phyloP scores from a whole-genome alignment of 371 early-diverging fungal species.

The Haplosporangium sp. region DNA sequence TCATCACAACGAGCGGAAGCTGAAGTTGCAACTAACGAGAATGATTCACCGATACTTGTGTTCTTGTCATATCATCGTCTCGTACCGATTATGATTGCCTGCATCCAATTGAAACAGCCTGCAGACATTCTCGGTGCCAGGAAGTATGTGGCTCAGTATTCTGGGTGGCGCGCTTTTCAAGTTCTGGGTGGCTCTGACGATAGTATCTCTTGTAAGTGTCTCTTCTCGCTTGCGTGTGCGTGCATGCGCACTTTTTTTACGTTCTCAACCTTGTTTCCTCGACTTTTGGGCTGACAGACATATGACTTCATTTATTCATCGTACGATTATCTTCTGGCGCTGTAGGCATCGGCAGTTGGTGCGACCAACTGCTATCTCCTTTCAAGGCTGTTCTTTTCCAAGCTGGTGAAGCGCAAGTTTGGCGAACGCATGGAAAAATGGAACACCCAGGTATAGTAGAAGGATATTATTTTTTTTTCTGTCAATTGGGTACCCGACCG shows the following conservation, averaged over 20 bases:
- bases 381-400: slow-evolving; percentile 66
- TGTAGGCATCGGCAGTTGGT: slow-evolving; percentile 64
- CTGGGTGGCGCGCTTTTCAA: slow-evolving; percentile 72
- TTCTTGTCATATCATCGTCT: background rate
- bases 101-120: slow-evolving; percentile 53
- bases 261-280: background rate
- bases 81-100: too few species aligned
- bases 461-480: background rate
- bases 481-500: background rate
- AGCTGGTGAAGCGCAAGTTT: slow-evolving; percentile 63
- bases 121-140: slow-evolving; percentile 76
- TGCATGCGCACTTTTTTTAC: too few species aligned
- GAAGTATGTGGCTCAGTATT: slow-evolving; percentile 76
- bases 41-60: background rate
- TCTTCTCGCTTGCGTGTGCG: background rate
- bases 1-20: background rate
- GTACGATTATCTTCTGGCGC: background rate
- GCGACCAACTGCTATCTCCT: slow-evolving; percentile 69
- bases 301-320: background rate
- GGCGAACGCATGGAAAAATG: slow-evolving; percentile 66
- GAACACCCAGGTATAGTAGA: slow-evolving; percentile 65
- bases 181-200: slow-evolving; percentile 66
- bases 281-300: background rate
- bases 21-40: background rate
- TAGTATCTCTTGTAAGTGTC: slow-evolving; percentile 61